A percentile compares a stretch with the other conserved stretches of the same genome.
Evolutionary conservation across 176 grass and related monocot genomes (phyloP).

Genomic region (Triticum turgidum): DNA sequence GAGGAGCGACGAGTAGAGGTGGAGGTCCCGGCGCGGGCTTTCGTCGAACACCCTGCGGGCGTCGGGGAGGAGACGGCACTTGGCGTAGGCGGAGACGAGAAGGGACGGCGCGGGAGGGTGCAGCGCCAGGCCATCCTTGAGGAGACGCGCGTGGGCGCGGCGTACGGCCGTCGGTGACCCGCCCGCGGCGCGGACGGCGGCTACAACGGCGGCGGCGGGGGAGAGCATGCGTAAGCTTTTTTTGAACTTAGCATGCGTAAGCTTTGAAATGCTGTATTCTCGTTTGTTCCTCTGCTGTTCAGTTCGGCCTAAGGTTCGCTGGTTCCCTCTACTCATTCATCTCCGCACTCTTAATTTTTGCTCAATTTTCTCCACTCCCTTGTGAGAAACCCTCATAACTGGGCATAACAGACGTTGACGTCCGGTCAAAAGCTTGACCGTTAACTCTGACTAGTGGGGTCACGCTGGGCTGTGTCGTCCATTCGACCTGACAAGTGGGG

Average conservation of each 20-base stretch:
- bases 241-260: slow-evolving; percentile 34
- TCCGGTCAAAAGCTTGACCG: too few species aligned
- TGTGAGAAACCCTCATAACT: too few species aligned
- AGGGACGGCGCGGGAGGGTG: slow-evolving; percentile 10
- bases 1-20: slow-evolving; percentile 69
- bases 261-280: not conserved
- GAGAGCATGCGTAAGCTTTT: slow-evolving; percentile 38
- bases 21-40: slow-evolving; percentile 39
- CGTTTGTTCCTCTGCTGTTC: not conserved
- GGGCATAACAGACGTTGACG: too few species aligned
- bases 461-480: too few species aligned
- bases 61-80: slow-evolving; percentile 42
- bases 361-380: too few species aligned
- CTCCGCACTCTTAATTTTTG: too few species aligned
- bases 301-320: not conserved
- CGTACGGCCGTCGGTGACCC: slow-evolving; percentile 24
- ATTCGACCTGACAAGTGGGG: too few species aligned
- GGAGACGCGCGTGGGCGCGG: slow-evolving; percentile 48
- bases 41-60: slow-evolving; percentile 58
- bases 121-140: slow-evolving; percentile 47
- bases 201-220: slow-evolving; percentile 21
- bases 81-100: slow-evolving; percentile 64
- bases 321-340: too few species aligned
- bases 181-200: slow-evolving; percentile 36
- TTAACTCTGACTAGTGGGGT: too few species aligned